Base-by-base conservation (phyloP, 352 stramenopile genomes). In the Globisporangium irregulare region DNA sequence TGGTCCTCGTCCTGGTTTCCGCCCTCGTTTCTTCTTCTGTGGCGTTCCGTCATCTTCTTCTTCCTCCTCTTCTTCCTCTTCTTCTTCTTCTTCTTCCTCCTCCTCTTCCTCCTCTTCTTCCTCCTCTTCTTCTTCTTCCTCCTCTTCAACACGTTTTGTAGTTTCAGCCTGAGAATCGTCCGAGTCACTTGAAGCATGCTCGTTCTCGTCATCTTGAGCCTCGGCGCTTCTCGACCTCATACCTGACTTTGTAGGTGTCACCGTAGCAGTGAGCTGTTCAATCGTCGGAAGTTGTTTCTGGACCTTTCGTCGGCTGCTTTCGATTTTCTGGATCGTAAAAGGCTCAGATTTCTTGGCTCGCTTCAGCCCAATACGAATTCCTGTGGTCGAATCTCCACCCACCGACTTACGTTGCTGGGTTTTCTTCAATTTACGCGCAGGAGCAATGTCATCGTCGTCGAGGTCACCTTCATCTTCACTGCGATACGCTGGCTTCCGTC, bases 41-140 rank as follows among this genome's bases (percentile, higher is more conserved):
- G 56, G 54, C 3, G 75, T 77, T 46, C 75, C 76, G 32, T 77
- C 73, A 18, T 77, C 61, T 25, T 68, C 25, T 25, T 57, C 64
- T 9, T 68, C 58, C 59, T 75, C 67, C 58, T 75, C 59, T 1
- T 77, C 50, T 20, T 72, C 65, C 24, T 84, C 74, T 25, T 82
- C 70, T 15, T 77, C 73, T 53, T 84, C 64, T 24, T 76, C 70
- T 24, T 82, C 73, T 68, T 81, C 66, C 48, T 87, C 72, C 20
- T 80, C 67, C 64, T 90, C 75, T 9, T 86, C 74, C 27, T 82
- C 79, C 10, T 86, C 81, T 1, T 84, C 79, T 5, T 84, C 80
- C 15, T 78, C 71, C 32, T 85, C 72, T 2, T 71, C 79, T 24
- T 81, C 73, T 24, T 78, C 72, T 3, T 78, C 69, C 1, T 67